Base-by-base conservation (phyloP, 306 rosid genomes). In the Parietaria judaica region DNA sequence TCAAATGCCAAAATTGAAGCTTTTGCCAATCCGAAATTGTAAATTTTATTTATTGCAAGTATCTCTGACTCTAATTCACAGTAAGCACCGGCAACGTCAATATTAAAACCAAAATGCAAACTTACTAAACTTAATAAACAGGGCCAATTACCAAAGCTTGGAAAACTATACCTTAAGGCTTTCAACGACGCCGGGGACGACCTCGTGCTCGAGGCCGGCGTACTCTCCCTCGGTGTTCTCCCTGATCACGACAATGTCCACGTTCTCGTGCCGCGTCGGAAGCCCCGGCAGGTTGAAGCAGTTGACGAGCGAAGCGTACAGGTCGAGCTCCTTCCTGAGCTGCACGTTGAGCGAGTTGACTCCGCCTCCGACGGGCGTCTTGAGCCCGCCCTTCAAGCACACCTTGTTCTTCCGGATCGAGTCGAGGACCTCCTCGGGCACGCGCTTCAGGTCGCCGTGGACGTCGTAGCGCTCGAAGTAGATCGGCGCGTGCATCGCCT, bases 221-320 rank as follows among this genome's bases (percentile, higher is more conserved):
- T 91, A 91, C 74, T 91, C 98, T 0, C 98, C 98, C 72, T 91
- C 98, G 0, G 96, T 91, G 66, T 91, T 91, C 82, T 91, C 98
- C 64, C 96, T 78, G 52, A 91, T 85, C 13, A 87, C 94, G 14
- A 86, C 94, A 50, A 91, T 87, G 54, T 91, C 94, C 5, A 91
- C 98, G 66, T 86, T 85, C 12, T 91, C 78, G 65, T 91, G 95
- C 48, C 89, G 79, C 46, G 98, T 91, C 16, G 79, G 77, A 12
- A 87, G 69, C 3, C 98, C 94, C 0, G 86, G 88, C 13, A 85
- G 62, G 63, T 79, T 82, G 77, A 78, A 78, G 71, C 86, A 85
- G 51, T 82, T 75, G 31, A 79, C 87, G 4, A 85, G 89, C 7
- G 96, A 87, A 8, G 98, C 96, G 60, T 83, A 91, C 49, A 91